These are phyloP conservation scores for Globisporangium parvum DNA, from an alignment of 352 stramenopile genomes.

Conservation along the genomic window DNA sequence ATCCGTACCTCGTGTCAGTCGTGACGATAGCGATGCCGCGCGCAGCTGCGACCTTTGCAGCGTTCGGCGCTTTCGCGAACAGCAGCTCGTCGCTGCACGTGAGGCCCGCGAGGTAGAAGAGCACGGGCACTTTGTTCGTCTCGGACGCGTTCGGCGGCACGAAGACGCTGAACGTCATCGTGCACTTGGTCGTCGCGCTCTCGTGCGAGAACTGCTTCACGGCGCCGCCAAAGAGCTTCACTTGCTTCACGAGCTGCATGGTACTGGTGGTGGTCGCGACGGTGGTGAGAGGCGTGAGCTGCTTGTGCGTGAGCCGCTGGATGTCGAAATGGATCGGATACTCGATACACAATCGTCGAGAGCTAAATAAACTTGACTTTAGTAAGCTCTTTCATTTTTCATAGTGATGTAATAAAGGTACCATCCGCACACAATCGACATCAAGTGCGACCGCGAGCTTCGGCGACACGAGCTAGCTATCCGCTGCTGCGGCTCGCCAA, in stretches of 20 bases:
- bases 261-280: neutral
- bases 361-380: no score
- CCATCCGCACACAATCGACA: no score
- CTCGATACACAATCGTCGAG: no score
- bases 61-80: slow-evolving; percentile 92
- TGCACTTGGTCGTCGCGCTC: slow-evolving; percentile 68
- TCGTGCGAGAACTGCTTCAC: slow-evolving; percentile 86
- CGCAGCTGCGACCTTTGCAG: slow-evolving; percentile 85
- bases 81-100: slow-evolving; percentile 96
- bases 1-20: slow-evolving; percentile 86
- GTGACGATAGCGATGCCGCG: slow-evolving; percentile 94
- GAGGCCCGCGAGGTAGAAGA: slow-evolving; percentile 96
- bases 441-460: no score
- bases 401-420: no score
- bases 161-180: slow-evolving; percentile 92
- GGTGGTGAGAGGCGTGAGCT: neutral
- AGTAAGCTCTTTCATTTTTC: no score
- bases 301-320: neutral
- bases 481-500: slow-evolving; percentile 79
- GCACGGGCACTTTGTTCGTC: slow-evolving; percentile 62
- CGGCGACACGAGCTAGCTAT: no score
- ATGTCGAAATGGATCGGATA: no score
- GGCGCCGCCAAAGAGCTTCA: slow-evolving; percentile 65
- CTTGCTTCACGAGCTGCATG: slow-evolving; percentile 76
- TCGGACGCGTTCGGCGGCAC: slow-evolving; percentile 63